A percentile compares a stretch with the other conserved stretches of the same genome.
These are phyloP conservation scores for Canavalia gladiata DNA, from an alignment of 306 rosid genomes.

Conservation along the genomic window DNA sequence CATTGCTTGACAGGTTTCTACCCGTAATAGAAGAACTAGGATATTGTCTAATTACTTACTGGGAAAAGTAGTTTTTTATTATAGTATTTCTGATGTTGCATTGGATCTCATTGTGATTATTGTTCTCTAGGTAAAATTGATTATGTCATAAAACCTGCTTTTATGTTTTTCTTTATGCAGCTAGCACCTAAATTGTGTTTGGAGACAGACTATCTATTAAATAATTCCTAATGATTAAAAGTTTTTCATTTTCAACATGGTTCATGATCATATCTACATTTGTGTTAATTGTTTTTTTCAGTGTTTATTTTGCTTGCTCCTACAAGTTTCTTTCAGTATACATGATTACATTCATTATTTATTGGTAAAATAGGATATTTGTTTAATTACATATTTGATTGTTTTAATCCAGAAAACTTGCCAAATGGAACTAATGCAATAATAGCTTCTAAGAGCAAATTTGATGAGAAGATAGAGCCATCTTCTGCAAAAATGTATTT, in stretches of 20 bases:
- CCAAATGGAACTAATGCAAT: conserved; percentile 64
- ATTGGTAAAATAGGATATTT: conserved; percentile 5
- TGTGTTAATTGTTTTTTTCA: conserved; percentile 20
- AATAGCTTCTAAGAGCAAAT: conserved; percentile 63
- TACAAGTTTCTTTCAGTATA: conserved; percentile 4
- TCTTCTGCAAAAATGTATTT: conserved; percentile 90
- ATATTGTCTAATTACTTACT: conserved; percentile 1
- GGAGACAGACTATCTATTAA: background rate
- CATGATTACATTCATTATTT: background rate
- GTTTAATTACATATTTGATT: conserved; percentile 26
- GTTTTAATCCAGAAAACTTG: conserved; percentile 53
- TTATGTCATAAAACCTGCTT: background rate
- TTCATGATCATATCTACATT: conserved; percentile 17
- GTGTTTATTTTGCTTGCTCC: conserved; percentile 25
- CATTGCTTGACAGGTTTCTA: background rate
- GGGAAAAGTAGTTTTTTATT: background rate
- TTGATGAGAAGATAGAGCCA: conserved; percentile 81
- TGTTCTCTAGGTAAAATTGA: conserved; percentile 2
- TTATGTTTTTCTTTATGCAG: conserved; percentile 11
- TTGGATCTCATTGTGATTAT: conserved; percentile 7
- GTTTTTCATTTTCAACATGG: conserved; percentile 3
- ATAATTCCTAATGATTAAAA: conserved; percentile 16
- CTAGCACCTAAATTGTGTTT: conserved; percentile 21
- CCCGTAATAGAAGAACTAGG: conserved; percentile 1
- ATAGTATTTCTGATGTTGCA: conserved; percentile 9